Percentiles rank a stretch among this genome's conserved stretches.
phyloP scores from a whole-genome alignment of 148 eudicot genomes.

The Diospyros lotus region DNA sequence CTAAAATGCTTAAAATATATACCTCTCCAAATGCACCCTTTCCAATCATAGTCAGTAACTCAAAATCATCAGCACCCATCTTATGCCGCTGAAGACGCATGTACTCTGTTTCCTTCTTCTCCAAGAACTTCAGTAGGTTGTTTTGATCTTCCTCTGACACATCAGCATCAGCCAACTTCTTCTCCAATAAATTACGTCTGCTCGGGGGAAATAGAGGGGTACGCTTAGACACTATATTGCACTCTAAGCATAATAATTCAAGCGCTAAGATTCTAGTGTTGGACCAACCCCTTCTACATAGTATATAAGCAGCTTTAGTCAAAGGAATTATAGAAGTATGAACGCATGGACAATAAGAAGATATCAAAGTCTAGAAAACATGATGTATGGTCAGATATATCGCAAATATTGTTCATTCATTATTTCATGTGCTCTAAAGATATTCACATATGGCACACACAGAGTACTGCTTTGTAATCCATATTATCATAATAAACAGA shows the following conservation, averaged over 20 bases:
- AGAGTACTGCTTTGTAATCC: not conserved
- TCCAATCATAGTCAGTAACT: constrained; percentile 94
- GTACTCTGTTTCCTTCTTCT: constrained; percentile 97
- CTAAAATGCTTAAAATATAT: constrained; percentile 16
- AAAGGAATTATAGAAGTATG: not conserved
- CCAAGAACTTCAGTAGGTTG: constrained; percentile 81
- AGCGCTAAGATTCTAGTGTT: not conserved
- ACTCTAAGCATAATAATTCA: not conserved
- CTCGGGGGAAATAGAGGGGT: constrained; percentile 7
- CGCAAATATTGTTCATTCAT: not conserved
- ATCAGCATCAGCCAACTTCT: constrained; percentile 97
- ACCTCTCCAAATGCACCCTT: constrained; percentile 99
- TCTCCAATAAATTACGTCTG: constrained; percentile 83
- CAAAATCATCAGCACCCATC: constrained; percentile 98
- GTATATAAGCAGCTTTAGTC: not conserved
- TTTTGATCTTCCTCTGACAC: constrained; percentile 96
- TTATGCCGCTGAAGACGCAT: constrained; percentile 99
- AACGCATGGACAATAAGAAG: not conserved
- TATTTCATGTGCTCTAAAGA: not conserved
- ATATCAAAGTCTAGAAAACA: not conserved
- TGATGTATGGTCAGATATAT: not conserved
- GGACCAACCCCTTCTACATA: not conserved
- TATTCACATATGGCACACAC: not conserved
- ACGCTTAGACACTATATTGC: not conserved
- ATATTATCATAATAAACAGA: not conserved